Percentiles rank a stretch among this genome's conserved stretches.
These are phyloP conservation scores for Aspergillus mulundensis DNA, from an alignment of 495 filamentous ascomycete genomes.

Conservation along the genomic window DNA sequence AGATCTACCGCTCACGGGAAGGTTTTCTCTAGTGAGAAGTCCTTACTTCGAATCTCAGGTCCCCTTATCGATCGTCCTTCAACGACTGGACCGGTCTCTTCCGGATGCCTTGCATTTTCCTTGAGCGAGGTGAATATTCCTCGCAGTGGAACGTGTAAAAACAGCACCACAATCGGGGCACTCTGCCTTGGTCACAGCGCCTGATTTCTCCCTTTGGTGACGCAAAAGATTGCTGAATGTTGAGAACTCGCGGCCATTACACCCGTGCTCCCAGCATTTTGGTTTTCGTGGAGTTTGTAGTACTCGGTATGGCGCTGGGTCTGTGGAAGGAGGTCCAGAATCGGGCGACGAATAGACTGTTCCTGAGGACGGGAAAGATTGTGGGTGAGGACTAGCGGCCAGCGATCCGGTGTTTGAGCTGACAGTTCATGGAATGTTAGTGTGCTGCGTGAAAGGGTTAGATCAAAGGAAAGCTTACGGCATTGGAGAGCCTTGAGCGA, in stretches of 20 bases:
- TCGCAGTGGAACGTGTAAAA: slow-evolving; percentile 85
- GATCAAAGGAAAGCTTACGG: slow-evolving; percentile 17
- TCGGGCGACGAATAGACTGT: slow-evolving; percentile 32
- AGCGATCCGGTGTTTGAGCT: slow-evolving; percentile 24
- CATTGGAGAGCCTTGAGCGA: slow-evolving; percentile 23
- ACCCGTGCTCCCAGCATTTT: slow-evolving; percentile 94
- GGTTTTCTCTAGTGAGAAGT: neutral
- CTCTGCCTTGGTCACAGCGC: slow-evolving; percentile 77
- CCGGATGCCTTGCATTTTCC: slow-evolving; percentile 74
- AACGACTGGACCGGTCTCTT: slow-evolving; percentile 29
- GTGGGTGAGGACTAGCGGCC: slow-evolving; percentile 28
- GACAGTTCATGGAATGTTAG: slow-evolving; percentile 3
- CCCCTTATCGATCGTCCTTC: neutral
- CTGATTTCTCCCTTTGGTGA: slow-evolving; percentile 92
- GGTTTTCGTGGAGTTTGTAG: slow-evolving; percentile 77
- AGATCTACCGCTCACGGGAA: neutral
- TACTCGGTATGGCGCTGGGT: slow-evolving; percentile 54
- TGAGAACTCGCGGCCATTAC: slow-evolving; percentile 89
- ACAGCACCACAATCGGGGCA: slow-evolving; percentile 87
- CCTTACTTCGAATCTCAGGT: neutral
- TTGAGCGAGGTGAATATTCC: slow-evolving; percentile 82
- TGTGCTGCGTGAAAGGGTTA: neutral
- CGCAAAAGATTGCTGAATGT: slow-evolving; percentile 92
- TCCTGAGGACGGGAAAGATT: slow-evolving; percentile 24
- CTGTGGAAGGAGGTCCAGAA: slow-evolving; percentile 25